phyloP scores from a whole-genome alignment of 129 eudicot genomes.

The Arctium minus region DNA sequence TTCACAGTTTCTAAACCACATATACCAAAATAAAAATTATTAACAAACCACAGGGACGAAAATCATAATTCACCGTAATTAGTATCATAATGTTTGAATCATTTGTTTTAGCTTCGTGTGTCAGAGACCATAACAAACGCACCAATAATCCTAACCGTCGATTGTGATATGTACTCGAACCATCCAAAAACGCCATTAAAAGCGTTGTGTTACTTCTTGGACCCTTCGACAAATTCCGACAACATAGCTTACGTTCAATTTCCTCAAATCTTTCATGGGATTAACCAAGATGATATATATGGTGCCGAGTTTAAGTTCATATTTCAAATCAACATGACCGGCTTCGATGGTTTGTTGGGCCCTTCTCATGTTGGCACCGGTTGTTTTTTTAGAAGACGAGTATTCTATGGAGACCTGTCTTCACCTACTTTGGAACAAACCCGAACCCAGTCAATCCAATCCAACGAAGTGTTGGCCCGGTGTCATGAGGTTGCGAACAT shows the following conservation, averaged over 20 bases:
- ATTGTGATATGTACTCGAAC: constrained; percentile 76
- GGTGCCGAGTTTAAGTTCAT: constrained; percentile 40
- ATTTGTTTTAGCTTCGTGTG: constrained; percentile 52
- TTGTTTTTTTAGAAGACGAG: constrained; percentile 56
- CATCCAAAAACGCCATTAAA: constrained; percentile 51
- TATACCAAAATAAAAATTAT: too few relatives aligned
- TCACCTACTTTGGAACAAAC: constrained; percentile 22
- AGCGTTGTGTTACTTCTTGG: constrained; percentile 49
- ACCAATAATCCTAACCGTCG: constrained; percentile 51
- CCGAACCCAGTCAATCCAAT: constrained; percentile 26
- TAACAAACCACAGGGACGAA: too few relatives aligned
- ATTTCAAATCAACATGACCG: constrained; percentile 41
- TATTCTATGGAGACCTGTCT: constrained; percentile 56
- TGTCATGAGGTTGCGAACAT: constrained; percentile 50
- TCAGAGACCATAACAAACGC: constrained; percentile 67
- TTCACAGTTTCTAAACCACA: too few relatives aligned
- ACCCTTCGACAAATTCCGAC: constrained; percentile 29
- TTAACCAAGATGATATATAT: constrained; percentile 53
- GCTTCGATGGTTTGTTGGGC: constrained; percentile 58
- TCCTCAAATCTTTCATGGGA: constrained; percentile 62
- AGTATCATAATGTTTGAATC: not conserved
- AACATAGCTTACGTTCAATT: constrained; percentile 56
- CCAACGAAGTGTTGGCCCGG: constrained; percentile 10
- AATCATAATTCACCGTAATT: too few relatives aligned
- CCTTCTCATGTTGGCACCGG: constrained; percentile 56